Evolutionary conservation across 2,329 filamentous ascomycete species (phyloP).

Genomic region (Fusarium ambrosium): DNA sequence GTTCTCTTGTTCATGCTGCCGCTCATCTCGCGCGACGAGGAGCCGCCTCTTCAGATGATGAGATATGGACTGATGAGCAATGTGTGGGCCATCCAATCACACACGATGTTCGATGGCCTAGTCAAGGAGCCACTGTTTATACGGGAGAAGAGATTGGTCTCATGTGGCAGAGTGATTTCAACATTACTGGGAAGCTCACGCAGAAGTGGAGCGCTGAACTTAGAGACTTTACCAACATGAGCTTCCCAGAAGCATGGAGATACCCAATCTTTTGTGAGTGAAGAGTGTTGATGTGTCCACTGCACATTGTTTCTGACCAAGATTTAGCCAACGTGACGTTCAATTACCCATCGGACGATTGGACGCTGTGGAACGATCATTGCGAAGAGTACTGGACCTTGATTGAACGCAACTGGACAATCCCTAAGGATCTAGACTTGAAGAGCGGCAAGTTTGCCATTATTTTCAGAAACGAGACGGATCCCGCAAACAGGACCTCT

Average conservation of each 20-base stretch:
- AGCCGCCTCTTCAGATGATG: not conserved
- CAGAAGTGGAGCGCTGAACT: not conserved
- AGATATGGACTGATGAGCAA: not conserved
- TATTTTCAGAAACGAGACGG: not conserved
- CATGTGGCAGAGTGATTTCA: not conserved
- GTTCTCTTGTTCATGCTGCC: not conserved
- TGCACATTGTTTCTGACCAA: too few species aligned
- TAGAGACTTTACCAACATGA: constrained; percentile 2
- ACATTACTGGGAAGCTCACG: not conserved
- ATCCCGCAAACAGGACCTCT: not conserved
- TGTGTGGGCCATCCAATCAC: constrained; percentile 1
- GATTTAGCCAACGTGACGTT: not conserved
- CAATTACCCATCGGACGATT: not conserved
- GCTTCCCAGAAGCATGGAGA: not conserved
- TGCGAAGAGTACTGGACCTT: not conserved
- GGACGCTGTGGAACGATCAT: not conserved
- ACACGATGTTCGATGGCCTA: not conserved
- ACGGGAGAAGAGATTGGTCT: not conserved
- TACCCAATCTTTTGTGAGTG: not conserved
- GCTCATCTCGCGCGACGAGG: not conserved
- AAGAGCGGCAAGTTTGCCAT: not conserved
- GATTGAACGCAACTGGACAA: constrained; percentile 1
- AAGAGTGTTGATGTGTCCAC: too few species aligned
- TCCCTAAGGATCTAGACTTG: not conserved
- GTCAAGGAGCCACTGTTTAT: not conserved